Percentiles rank a stretch among this genome's conserved stretches.
Evolutionary conservation across 2,329 filamentous ascomycete genomes (phyloP).

Genomic region (Exophiala oligosperma): DNA sequence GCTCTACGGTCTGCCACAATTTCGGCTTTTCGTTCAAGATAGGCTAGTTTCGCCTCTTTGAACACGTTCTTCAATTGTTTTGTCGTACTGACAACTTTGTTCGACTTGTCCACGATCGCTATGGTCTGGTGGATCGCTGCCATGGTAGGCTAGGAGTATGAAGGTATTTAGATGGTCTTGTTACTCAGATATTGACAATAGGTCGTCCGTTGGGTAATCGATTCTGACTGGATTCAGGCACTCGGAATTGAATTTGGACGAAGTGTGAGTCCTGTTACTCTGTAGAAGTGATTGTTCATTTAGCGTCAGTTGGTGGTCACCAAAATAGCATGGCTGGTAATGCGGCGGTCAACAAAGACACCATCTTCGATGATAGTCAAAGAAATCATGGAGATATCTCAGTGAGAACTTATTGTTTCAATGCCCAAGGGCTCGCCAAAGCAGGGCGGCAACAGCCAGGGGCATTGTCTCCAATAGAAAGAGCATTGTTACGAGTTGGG

Average conservation of each 20-base stretch:
- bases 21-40: slow-evolving; percentile 82
- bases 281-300: background rate
- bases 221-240: background rate
- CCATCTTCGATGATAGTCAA: background rate
- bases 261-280: background rate
- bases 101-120: slow-evolving; percentile 86
- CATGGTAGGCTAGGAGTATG: slow-evolving; percentile 20
- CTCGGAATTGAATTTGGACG: background rate
- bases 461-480: slow-evolving; percentile 23
- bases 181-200: background rate
- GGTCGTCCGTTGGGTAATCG: background rate
- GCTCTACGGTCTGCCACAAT: slow-evolving; percentile 70
- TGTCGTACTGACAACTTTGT: slow-evolving; percentile 86
- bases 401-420: slow-evolving; percentile 1
- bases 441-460: slow-evolving; percentile 17
- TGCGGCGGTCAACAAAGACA: slow-evolving; percentile 21
- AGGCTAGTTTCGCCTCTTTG: slow-evolving; percentile 86
- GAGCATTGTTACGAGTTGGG: slow-evolving; percentile 15
- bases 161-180: background rate
- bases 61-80: slow-evolving; percentile 89
- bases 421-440: slow-evolving; percentile 1
- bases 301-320: slow-evolving; percentile 1
- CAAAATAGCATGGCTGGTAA: slow-evolving; percentile 24
- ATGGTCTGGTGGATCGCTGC: slow-evolving; percentile 66
- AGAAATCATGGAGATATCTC: background rate